phyloP scores from a whole-genome alignment of 768 basidiomycete genomes.

The Kwoniella shandongensis region DNA sequence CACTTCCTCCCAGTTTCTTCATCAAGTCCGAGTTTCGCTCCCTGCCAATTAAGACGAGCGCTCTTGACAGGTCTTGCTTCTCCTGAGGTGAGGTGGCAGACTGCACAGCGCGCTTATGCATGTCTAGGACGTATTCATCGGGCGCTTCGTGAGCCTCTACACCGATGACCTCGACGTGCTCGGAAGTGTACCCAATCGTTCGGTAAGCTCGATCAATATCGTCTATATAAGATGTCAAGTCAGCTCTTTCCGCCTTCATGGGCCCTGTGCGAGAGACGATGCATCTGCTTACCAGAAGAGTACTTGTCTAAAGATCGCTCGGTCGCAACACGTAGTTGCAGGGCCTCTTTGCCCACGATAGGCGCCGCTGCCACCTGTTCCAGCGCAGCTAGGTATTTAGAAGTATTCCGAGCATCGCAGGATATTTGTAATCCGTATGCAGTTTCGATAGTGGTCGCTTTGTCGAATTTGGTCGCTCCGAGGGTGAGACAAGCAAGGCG shows the following conservation, averaged over 20 bases:
- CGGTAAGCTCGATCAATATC: constrained; percentile 36
- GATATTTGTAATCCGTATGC: constrained; percentile 38
- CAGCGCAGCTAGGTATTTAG: constrained; percentile 33
- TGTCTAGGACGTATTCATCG: constrained; percentile 33
- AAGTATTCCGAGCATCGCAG: constrained; percentile 15
- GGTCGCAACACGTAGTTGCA: constrained; percentile 31
- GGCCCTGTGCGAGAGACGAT: not conserved
- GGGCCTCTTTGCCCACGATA: constrained; percentile 22
- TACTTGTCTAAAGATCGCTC: constrained; percentile 41
- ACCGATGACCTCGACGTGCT: constrained; percentile 23
- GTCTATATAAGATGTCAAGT: constrained; percentile 11
- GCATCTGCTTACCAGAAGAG: constrained; percentile 23
- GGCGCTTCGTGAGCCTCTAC: constrained; percentile 36
- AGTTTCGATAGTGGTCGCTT: constrained; percentile 23
- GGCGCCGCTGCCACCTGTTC: constrained; percentile 24
- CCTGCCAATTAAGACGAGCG: constrained; percentile 30
- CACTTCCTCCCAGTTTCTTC: constrained; percentile 28
- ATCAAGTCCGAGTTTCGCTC: constrained; percentile 25
- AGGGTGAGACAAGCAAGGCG: constrained; percentile 16
- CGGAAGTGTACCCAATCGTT: constrained; percentile 32
- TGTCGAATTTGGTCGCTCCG: constrained; percentile 29
- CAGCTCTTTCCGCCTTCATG: not conserved
- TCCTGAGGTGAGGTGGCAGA: constrained; percentile 15
- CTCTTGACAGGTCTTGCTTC: constrained; percentile 20
- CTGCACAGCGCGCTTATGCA: constrained; percentile 37